Conservation (phyloP, 169 alveolate species). For the Plasmodium vivax region DNA sequence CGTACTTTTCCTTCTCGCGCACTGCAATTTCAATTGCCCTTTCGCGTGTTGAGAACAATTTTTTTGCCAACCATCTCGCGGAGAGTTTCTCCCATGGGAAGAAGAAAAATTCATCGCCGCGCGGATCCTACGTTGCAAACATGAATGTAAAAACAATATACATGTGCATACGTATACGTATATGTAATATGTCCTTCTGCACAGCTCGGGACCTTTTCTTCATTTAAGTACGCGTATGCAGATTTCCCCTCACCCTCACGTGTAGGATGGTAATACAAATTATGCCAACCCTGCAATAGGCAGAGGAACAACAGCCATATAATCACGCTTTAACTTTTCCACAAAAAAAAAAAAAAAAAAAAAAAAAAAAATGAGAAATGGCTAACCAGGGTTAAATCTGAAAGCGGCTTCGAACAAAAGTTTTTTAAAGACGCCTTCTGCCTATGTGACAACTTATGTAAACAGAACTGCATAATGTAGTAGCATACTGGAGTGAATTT, state of each 20-base stretch:
- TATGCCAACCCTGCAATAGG: not conserved
- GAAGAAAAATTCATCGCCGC: not conserved
- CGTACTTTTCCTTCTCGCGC: not conserved
- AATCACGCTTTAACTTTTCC: not conserved
- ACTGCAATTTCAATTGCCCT: not conserved
- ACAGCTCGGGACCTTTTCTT: not conserved
- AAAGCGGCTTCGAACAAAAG: not conserved
- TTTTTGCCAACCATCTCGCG: not conserved
- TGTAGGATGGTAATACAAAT: not conserved
- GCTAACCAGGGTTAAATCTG: not conserved
- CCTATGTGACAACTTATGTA: not conserved
- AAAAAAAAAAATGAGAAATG: not conserved
- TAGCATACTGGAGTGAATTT: not conserved
- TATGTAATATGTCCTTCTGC: not conserved
- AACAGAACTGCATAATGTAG: not conserved
- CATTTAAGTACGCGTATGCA: not conserved
- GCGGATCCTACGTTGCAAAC: not conserved
- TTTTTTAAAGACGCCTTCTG: not conserved
- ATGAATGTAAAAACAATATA: not conserved
- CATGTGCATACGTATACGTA: not conserved
- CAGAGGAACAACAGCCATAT: not conserved
- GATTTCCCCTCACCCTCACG: not conserved
- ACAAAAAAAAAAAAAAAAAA: not conserved
- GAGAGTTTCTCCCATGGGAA: not conserved
- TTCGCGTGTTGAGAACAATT: not conserved